phyloP scores from a whole-genome alignment of 2,329 filamentous ascomycete species.

The Gremmenia infestans region DNA sequence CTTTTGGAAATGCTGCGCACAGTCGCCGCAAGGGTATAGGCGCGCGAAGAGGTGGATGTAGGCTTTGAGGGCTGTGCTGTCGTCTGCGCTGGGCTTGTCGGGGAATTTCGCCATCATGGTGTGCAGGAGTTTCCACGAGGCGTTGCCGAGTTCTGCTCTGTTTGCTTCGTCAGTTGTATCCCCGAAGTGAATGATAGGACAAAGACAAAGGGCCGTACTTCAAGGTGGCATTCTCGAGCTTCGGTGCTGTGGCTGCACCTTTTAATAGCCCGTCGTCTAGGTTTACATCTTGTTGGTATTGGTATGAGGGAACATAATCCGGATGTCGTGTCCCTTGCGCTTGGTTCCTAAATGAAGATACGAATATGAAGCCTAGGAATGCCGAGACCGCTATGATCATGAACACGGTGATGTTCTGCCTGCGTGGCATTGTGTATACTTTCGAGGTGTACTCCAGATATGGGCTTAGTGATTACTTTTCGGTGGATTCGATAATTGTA shows the following conservation, averaged over 20 bases:
- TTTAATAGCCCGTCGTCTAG: conserved; percentile 49
- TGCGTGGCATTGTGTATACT: conserved; percentile 27
- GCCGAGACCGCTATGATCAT: conserved; percentile 51
- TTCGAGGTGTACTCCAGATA: background rate
- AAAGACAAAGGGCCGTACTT: conserved; percentile 48
- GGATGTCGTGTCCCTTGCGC: conserved; percentile 17
- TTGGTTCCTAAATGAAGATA: conserved; percentile 36
- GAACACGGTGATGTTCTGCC: conserved; percentile 47
- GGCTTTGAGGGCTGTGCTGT: conserved; percentile 57
- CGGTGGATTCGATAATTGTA: background rate
- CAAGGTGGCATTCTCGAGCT: conserved; percentile 74
- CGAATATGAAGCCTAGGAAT: conserved; percentile 55
- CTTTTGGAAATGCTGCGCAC: conserved; percentile 61
- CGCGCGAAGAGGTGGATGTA: conserved; percentile 63
- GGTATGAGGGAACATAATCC: conserved; percentile 14
- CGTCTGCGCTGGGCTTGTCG: conserved; percentile 57
- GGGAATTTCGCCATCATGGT: conserved; percentile 68
- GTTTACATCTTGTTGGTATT: conserved; percentile 16
- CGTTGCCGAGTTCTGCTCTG: conserved; percentile 56
- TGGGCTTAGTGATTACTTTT: background rate
- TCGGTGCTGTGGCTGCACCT: conserved; percentile 71
- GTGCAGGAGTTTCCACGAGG: conserved; percentile 66
- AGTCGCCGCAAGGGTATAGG: conserved; percentile 68
- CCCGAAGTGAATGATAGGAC: background rate
- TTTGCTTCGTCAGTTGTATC: conserved; percentile 5